Evolutionary conservation across 768 basidiomycete genomes (phyloP).

Genomic region (Hydnomerulius pinastri): DNA sequence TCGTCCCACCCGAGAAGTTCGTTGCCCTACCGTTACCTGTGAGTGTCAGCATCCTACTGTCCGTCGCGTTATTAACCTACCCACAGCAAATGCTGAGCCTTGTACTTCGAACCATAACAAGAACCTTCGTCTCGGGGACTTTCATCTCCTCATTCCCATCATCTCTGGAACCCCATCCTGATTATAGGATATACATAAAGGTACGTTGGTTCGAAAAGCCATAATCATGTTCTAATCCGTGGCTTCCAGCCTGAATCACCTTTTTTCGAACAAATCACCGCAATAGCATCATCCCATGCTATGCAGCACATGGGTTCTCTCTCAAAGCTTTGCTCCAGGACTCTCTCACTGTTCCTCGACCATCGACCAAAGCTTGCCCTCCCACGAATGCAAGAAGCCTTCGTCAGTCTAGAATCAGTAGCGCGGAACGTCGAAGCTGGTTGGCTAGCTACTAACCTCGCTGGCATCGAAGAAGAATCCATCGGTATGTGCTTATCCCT

Average conservation of each 20-base stretch:
- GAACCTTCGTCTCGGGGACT: constrained; percentile 56
- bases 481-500: constrained; percentile 38
- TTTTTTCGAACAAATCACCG: constrained; percentile 36
- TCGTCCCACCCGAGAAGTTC: constrained; percentile 55
- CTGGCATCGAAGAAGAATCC: constrained; percentile 19
- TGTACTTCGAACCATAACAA: constrained; percentile 48
- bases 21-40: constrained; percentile 61
- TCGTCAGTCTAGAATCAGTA: constrained; percentile 33
- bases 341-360: constrained; percentile 35
- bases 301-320: constrained; percentile 42
- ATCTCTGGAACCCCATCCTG: constrained; percentile 25
- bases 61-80: neutral
- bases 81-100: constrained; percentile 31
- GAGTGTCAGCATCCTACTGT: constrained; percentile 31
- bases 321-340: constrained; percentile 40
- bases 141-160: constrained; percentile 51
- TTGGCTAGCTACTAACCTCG: constrained; percentile 46
- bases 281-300: constrained; percentile 35
- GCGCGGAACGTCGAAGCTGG: constrained; percentile 47
- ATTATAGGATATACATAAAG: constrained; percentile 21
- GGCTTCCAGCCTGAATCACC: constrained; percentile 33
- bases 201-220: constrained; percentile 4
- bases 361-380: constrained; percentile 33
- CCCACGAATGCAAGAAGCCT: constrained; percentile 29
- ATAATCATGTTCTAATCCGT: neutral